Conservation (phyloP, 129 eudicot species). For the Rutidosis leptorrhynchoides region DNA sequence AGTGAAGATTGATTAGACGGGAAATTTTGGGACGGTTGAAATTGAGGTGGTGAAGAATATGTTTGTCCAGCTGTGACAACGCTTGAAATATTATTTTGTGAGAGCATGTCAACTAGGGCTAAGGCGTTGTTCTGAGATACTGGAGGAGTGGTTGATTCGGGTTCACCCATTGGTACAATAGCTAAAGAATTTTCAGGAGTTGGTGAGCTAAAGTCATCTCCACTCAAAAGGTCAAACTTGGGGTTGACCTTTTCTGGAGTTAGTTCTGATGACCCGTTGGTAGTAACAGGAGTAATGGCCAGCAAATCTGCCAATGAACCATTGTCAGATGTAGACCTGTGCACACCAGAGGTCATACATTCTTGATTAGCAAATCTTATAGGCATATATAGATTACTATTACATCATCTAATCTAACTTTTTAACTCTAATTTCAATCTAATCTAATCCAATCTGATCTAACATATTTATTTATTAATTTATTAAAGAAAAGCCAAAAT, state of each 20-base stretch:
- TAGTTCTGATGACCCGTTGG: slow-evolving; percentile 34
- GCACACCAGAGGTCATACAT: slow-evolving; percentile 13
- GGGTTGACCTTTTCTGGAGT: slow-evolving; percentile 42
- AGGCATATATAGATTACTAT: too few relatives aligned
- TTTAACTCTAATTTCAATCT: too few relatives aligned
- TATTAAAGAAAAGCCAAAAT: too few relatives aligned
- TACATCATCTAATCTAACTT: too few relatives aligned
- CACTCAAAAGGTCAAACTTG: slow-evolving; percentile 80
- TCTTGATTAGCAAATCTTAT: slow-evolving; percentile 10
- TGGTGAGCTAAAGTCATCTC: slow-evolving; percentile 71
- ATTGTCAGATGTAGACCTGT: slow-evolving; percentile 49
- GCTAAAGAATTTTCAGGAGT: slow-evolving; percentile 58
- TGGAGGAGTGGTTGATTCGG: slow-evolving; percentile 47
- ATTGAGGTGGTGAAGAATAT: slow-evolving; percentile 47
- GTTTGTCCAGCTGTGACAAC: slow-evolving; percentile 43
- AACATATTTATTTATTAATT: too few relatives aligned
- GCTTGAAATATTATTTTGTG: slow-evolving; percentile 40
- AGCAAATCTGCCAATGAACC: slow-evolving; percentile 39
- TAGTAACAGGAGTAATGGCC: slow-evolving; percentile 47
- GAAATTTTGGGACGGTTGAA: slow-evolving; percentile 46
- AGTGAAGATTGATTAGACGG: slow-evolving; percentile 29
- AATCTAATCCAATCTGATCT: too few relatives aligned
- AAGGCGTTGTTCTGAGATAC: slow-evolving; percentile 58
- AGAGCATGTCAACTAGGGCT: slow-evolving; percentile 77
- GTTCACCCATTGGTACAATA: slow-evolving; percentile 64